A percentile compares a stretch with the other conserved stretches of the same genome.
phyloP scores from a whole-genome alignment of 306 rosid species.

The Sechiopsis laciniata region DNA sequence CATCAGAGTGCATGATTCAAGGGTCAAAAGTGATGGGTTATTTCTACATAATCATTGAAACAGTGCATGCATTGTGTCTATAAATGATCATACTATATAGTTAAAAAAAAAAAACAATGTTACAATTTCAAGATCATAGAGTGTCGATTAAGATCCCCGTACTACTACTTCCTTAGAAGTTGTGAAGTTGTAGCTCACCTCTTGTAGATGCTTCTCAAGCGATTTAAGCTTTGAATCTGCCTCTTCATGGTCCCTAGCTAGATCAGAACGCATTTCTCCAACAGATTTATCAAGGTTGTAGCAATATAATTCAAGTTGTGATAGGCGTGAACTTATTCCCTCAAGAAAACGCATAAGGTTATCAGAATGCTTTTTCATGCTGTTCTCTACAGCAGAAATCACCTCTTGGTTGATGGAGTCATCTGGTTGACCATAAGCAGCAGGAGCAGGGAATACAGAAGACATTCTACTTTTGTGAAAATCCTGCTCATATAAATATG shows the following conservation, averaged over 20 bases:
- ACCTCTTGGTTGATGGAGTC: constrained; percentile 52
- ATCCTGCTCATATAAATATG: constrained; percentile 42
- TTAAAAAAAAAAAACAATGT: too few species aligned
- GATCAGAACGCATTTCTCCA: constrained; percentile 83
- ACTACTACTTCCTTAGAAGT: background rate
- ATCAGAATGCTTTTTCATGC: constrained; percentile 71
- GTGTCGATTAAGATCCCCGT: too few species aligned
- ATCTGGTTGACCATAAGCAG: constrained; percentile 53
- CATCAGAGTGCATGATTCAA: too few species aligned
- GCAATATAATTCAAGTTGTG: constrained; percentile 83
- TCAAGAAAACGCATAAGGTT: constrained; percentile 78
- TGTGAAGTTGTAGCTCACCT: constrained; percentile 44
- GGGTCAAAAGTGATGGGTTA: too few species aligned
- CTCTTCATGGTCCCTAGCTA: constrained; percentile 64
- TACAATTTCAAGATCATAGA: background rate
- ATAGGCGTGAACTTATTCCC: constrained; percentile 77
- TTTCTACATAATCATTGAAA: background rate
- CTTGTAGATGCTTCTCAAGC: constrained; percentile 65
- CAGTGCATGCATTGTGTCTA: background rate
- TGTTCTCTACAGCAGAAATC: constrained; percentile 69
- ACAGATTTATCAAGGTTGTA: constrained; percentile 85
- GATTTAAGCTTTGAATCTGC: constrained; percentile 31
- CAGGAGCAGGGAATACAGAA: constrained; percentile 41
- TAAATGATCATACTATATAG: background rate
- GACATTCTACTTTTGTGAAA: constrained; percentile 53